phyloP scores from a whole-genome alignment of 768 basidiomycete species.

The Calvatia gigantea region DNA sequence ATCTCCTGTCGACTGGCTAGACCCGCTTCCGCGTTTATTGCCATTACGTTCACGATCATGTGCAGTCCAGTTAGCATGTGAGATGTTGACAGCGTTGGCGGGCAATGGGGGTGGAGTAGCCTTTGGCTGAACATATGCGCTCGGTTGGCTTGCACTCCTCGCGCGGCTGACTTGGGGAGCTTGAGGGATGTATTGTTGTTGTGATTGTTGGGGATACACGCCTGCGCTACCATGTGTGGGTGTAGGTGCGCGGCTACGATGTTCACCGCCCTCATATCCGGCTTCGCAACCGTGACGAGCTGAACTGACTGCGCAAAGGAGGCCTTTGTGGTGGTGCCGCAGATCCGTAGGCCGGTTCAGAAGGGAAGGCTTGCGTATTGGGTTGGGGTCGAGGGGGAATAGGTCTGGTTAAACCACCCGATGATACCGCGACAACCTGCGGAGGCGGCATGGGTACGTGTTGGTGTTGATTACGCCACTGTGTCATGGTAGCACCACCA shows the following conservation, averaged over 20 bases:
- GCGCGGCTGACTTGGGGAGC: constrained; percentile 49
- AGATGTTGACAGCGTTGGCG: constrained; percentile 21
- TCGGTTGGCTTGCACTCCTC: constrained; percentile 79
- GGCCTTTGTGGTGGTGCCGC: constrained; percentile 33
- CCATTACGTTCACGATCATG: constrained; percentile 34
- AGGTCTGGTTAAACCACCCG: constrained; percentile 32
- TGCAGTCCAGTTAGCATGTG: constrained; percentile 34
- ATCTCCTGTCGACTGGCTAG: constrained; percentile 77
- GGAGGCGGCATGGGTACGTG: constrained; percentile 25
- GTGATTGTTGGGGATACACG: constrained; percentile 7
- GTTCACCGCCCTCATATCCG: constrained; percentile 38
- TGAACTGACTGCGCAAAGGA: constrained; percentile 64
- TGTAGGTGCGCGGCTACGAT: constrained; percentile 14
- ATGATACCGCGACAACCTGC: constrained; percentile 21
- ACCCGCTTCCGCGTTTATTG: constrained; percentile 76
- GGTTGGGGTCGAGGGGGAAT: constrained; percentile 46
- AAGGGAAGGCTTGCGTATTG: constrained; percentile 36
- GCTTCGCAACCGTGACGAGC: constrained; percentile 57
- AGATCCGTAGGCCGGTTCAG: constrained; percentile 42
- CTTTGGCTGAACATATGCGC: constrained; percentile 61
- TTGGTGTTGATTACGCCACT: constrained; percentile 48
- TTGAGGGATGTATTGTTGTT: constrained; percentile 16
- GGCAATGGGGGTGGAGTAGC: constrained; percentile 54
- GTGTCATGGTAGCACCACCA: constrained; percentile 57
- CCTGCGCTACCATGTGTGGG: constrained; percentile 12